Evolutionary conservation across 495 filamentous ascomycete genomes (phyloP), one percentile per base, ranked within the genome.

Genomic region (Xylaria scruposa): DNA sequence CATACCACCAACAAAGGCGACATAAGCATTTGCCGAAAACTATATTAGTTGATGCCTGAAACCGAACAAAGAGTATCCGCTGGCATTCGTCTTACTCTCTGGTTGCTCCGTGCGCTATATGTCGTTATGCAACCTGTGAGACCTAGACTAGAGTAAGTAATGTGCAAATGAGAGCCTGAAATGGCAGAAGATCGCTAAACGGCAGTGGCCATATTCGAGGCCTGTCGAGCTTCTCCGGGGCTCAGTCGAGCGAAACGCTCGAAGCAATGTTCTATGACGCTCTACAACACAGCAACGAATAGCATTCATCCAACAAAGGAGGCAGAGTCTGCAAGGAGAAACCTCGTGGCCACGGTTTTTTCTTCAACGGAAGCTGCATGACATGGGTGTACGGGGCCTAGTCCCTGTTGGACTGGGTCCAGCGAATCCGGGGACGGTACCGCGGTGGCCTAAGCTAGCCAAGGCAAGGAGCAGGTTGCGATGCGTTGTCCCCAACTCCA

Each of bases 261-360:
- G 33, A 42, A 67, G 33, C 49, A 67, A 56, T 67, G 56, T 67
- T 66, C 49, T 36, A 54, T 33, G 29, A 21, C 46, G 46, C n/a
- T 42, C 58, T 54, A 47, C 68, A 64, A 24, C 36, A 36, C 47
- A 33, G 13, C 24, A 24, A 46, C 59, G 68, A 64, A 63, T 63
- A 46, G 61, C 46, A 46, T 44, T 12, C 33, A 15, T 54, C 68
- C 68, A 70, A 36, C 59, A 46, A 61, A 70, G 68, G 36, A 10
- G 62, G 42, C 70, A 65, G 56, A 69, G 70, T 71, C 72, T 79
- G 77, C 77, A 78, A 79, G 74, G 74, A 76, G 77, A 73, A 77
- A 78, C 76, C 77, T 79, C 77, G 77, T 79, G 77, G 75, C 64
- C 77, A 68, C 69, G 62, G 74, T 72, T 40, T 71, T 71, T 58